phyloP scores from a whole-genome alignment of 768 basidiomycete genomes.

The Leucocoprinus leucothites region DNA sequence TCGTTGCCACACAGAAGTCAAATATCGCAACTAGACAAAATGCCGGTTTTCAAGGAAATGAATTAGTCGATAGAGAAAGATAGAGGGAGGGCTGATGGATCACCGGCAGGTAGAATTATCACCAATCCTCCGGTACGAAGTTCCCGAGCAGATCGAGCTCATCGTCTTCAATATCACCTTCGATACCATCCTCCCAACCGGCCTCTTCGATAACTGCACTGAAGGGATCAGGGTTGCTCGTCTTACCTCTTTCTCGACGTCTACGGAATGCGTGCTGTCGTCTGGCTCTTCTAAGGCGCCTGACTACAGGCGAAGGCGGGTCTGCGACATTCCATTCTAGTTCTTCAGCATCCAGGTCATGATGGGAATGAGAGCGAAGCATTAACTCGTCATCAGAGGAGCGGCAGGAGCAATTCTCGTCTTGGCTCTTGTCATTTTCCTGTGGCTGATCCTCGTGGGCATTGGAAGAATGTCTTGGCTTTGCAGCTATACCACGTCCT shows the following conservation, averaged over 20 bases:
- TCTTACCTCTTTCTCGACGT: neutral
- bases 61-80: too few relatives aligned
- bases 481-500: neutral
- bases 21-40: too few relatives aligned
- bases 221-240: neutral
- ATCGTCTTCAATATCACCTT: constrained; percentile 8
- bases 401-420: constrained; percentile 11
- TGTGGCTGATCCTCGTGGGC: neutral
- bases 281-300: neutral
- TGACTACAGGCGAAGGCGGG: constrained; percentile 3
- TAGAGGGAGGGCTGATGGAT: too few relatives aligned
- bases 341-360: neutral
- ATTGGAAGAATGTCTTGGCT: neutral
- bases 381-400: constrained; percentile 12
- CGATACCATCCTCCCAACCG: neutral
- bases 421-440: neutral
- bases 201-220: neutral
- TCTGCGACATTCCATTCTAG: constrained; percentile 6
- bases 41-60: too few relatives aligned
- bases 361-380: constrained; percentile 11
- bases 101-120: neutral
- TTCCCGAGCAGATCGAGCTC: constrained; percentile 11
- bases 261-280: neutral
- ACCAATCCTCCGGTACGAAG: neutral
- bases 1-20: too few relatives aligned